phyloP scores from a whole-genome alignment of 352 stramenopile genomes.

The Elongisporangium prolatum region DNA sequence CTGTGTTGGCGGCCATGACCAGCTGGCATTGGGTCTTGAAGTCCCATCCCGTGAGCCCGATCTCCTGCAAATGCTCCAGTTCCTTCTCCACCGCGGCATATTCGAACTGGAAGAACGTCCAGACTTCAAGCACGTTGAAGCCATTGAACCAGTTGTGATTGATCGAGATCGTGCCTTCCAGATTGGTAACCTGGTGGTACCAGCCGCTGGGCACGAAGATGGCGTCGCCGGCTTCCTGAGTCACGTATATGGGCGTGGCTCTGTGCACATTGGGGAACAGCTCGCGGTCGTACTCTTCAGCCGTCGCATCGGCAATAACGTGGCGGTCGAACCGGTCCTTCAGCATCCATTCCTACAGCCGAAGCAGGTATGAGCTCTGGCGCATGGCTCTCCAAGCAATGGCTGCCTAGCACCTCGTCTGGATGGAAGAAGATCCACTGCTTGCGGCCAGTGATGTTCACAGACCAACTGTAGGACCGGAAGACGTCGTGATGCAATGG shows the following conservation, averaged over 20 bases:
- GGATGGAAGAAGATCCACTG: slow-evolving; percentile 89
- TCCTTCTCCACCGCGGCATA: slow-evolving; percentile 54
- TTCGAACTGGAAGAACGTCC: slow-evolving; percentile 67
- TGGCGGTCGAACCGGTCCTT: slow-evolving; percentile 64
- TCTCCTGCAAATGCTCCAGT: slow-evolving; percentile 54
- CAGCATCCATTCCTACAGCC: slow-evolving; percentile 62
- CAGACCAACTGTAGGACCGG: slow-evolving; percentile 96
- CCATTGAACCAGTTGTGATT: slow-evolving; percentile 98
- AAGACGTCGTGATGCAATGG: slow-evolving; percentile 96
- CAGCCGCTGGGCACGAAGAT: slow-evolving; percentile 97
- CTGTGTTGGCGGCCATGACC: slow-evolving; percentile 74
- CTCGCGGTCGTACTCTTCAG: slow-evolving; percentile 31
- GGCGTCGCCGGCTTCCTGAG: slow-evolving; percentile 63
- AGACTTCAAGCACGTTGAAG: slow-evolving; percentile 61
- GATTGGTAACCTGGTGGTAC: slow-evolving; percentile 94
- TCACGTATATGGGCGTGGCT: slow-evolving; percentile 38
- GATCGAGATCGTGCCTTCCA: slow-evolving; percentile 92
- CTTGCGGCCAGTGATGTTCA: slow-evolving; percentile 95
- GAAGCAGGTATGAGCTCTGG: slow-evolving; percentile 2
- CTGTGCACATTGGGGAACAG: slow-evolving; percentile 52
- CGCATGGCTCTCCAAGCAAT: background rate
- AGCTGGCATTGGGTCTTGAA: slow-evolving; percentile 69
- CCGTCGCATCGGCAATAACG: slow-evolving; percentile 47
- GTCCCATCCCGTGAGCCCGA: slow-evolving; percentile 43
- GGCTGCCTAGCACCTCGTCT: slow-evolving; percentile 43